phyloP scores from a whole-genome alignment of 805 yeast genomes.

The Teunomyces aglyptinius region DNA sequence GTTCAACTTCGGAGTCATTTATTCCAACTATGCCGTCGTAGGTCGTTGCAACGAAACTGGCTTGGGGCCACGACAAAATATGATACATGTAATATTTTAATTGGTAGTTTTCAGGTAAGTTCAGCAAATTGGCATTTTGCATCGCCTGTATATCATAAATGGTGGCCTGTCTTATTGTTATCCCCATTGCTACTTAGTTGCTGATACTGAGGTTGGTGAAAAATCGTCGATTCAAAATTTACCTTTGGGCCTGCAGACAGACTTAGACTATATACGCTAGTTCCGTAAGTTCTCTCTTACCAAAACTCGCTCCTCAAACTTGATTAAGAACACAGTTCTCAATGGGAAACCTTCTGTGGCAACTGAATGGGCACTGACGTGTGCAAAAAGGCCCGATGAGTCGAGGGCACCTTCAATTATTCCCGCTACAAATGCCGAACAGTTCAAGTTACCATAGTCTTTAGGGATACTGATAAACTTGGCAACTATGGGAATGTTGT shows the following conservation, averaged over 20 bases:
- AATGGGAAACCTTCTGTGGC: conserved; percentile 57
- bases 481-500: conserved; percentile 68
- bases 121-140: conserved; percentile 91
- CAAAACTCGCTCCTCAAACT: conserved; percentile 59
- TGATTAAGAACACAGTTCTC: conserved; percentile 73
- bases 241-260: background rate
- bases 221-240: conserved; percentile 2
- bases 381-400: conserved; percentile 66
- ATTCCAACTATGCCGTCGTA: conserved; percentile 41
- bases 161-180: conserved; percentile 85
- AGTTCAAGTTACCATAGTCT: conserved; percentile 73
- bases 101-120: conserved; percentile 92
- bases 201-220: background rate
- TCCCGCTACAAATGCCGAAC: conserved; percentile 84
- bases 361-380: conserved; percentile 80
- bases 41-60: conserved; percentile 91
- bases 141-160: conserved; percentile 86
- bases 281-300: conserved; percentile 52
- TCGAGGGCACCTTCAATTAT: conserved; percentile 80
- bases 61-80: conserved; percentile 94
- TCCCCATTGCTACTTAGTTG: conserved; percentile 53
- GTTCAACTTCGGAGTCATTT: conserved; percentile 26
- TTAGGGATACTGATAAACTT: conserved; percentile 74
- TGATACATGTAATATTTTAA: conserved; percentile 93
- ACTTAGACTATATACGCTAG: conserved; percentile 1